These are phyloP conservation scores for Diaporthe sp. DNA, from an alignment of 2,329 filamentous ascomycete species.

Conservation along the genomic window DNA sequence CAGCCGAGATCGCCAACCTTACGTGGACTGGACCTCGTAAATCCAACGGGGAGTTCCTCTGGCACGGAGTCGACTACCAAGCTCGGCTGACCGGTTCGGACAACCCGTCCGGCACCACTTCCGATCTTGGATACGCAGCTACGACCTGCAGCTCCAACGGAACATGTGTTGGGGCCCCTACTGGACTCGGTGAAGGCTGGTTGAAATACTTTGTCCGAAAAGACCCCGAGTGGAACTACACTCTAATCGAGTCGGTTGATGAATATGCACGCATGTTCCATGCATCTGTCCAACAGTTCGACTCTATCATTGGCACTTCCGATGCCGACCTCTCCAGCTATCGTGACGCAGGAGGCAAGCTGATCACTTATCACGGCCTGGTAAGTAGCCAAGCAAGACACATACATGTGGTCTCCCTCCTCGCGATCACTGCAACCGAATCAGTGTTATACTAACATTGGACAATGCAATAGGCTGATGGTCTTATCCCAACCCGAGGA, in stretches of 20 bases:
- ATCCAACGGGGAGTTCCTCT: neutral
- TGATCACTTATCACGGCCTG: slow-evolving; percentile 20
- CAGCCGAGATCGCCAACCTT: neutral
- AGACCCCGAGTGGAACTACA: neutral
- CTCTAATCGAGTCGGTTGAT: neutral
- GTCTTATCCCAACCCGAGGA: neutral
- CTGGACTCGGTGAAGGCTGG: neutral
- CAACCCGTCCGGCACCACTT: neutral
- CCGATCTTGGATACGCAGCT: slow-evolving; percentile 7
- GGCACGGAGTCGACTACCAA: slow-evolving; percentile 2
- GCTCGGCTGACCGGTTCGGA: neutral
- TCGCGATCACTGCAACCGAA: no score
- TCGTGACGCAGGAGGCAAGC: neutral
- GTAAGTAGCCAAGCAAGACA: neutral
- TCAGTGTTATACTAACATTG: neutral
- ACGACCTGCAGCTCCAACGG: neutral
- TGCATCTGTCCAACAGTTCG: neutral
- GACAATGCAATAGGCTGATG: neutral
- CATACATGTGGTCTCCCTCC: neutral
- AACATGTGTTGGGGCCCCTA: neutral
- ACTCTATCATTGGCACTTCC: slow-evolving; percentile 7
- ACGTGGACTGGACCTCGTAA: slow-evolving; percentile 6
- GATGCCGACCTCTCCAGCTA: neutral
- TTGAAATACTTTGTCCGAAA: neutral
- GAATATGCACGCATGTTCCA: slow-evolving; percentile 8